phyloP scores from a whole-genome alignment of 352 stramenopile genomes.

The Thalassiosira delicatula region DNA sequence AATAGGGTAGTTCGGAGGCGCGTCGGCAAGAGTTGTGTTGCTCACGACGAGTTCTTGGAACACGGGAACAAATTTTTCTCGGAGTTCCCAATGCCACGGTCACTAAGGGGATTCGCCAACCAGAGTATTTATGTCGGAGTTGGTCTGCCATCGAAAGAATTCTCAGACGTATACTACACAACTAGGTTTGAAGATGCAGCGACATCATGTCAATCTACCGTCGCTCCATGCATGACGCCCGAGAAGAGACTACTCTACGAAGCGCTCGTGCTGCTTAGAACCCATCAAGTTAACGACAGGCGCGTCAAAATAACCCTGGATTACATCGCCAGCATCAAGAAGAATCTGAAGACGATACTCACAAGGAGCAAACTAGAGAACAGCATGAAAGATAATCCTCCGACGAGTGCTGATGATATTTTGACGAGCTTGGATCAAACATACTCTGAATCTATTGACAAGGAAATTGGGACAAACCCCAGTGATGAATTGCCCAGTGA shows the following conservation, averaged over 20 bases:
- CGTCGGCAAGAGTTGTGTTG: no score
- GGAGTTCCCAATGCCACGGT: no score
- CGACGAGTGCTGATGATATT: neutral
- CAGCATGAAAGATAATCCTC: neutral
- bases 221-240: neutral
- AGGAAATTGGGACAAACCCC: neutral
- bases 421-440: neutral
- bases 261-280: neutral
- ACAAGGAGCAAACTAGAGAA: neutral
- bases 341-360: neutral
- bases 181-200: neutral
- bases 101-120: neutral
- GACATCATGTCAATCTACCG: neutral
- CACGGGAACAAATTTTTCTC: no score
- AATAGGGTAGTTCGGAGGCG: neutral
- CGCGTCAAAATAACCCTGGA: neutral
- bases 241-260: neutral
- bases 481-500: no score
- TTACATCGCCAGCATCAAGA: neutral
- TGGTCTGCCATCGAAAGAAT: neutral
- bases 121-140: constrained; percentile 11
- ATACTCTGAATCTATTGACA: neutral
- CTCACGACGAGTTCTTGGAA: no score
- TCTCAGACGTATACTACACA: neutral
- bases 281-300: neutral